Evolutionary conservation across 306 rosid species (phyloP).

Genomic region (Fagus crenata): DNA sequence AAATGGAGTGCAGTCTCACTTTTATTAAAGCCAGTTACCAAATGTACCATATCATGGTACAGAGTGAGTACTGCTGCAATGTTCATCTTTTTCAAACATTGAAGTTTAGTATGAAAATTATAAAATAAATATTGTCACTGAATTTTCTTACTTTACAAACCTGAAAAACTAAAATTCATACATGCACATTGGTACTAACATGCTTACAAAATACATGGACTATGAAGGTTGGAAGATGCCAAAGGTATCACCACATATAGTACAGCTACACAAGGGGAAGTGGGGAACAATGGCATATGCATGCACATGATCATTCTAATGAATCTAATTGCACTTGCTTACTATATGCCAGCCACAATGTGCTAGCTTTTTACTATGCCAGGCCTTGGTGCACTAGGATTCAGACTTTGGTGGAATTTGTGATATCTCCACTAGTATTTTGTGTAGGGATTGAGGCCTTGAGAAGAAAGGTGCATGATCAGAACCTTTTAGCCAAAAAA

Average conservation of each 20-base stretch:
- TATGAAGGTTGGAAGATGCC: constrained; percentile 3
- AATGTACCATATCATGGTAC: no score
- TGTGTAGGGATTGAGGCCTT: constrained; percentile 92
- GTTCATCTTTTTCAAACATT: no score
- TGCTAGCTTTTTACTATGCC: background rate
- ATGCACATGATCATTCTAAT: background rate
- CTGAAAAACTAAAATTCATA: no score
- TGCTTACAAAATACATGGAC: background rate
- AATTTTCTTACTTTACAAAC: no score
- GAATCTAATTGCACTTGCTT: background rate
- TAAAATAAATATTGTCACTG: no score
- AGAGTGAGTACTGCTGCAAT: no score
- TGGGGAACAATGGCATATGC: background rate
- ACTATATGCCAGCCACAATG: background rate
- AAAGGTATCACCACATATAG: background rate
- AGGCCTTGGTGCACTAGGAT: background rate
- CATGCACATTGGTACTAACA: background rate
- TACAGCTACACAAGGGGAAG: background rate
- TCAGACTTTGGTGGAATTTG: constrained; percentile 31
- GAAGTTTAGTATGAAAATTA: no score
- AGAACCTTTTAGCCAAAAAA: constrained; percentile 70
- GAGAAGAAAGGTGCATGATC: constrained; percentile 97
- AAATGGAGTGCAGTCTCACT: no score
- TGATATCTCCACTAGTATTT: constrained; percentile 78
- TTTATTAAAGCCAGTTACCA: no score